Evolutionary conservation across 148 eudicot genomes (phyloP).

Genomic region (Nyssa sinensis): DNA sequence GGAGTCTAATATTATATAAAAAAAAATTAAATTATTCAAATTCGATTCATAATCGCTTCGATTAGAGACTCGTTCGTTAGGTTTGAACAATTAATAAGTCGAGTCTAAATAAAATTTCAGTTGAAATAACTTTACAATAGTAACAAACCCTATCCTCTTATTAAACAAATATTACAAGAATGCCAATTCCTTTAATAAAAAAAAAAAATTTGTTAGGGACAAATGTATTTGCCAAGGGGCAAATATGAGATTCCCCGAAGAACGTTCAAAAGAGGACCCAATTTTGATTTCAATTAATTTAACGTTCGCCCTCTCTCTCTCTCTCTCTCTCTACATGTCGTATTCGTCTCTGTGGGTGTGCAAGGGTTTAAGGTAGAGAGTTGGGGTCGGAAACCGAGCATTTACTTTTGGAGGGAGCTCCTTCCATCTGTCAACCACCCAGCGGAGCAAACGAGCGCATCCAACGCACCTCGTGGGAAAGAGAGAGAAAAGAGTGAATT

Average conservation of each 20-base stretch:
- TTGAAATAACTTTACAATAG: too few species aligned
- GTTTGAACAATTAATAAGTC: too few species aligned
- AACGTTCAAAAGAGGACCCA: neutral
- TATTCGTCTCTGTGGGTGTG: neutral
- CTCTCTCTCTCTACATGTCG: neutral
- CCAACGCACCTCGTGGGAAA: neutral
- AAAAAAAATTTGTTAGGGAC: too few species aligned
- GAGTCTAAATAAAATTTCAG: too few species aligned
- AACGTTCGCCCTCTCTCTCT: neutral
- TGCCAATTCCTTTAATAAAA: too few species aligned
- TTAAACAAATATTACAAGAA: too few species aligned
- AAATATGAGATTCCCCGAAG: neutral
- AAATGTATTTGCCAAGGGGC: neutral
- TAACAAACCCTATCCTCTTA: too few species aligned
- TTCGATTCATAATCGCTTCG: too few species aligned
- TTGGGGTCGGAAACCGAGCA: neutral
- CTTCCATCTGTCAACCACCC: neutral
- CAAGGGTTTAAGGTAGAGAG: constrained; percentile 1
- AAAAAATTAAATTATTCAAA: too few species aligned
- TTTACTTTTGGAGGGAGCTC: neutral
- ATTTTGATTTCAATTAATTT: neutral
- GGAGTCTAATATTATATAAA: too few species aligned
- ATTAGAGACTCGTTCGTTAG: too few species aligned
- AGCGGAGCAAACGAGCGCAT: neutral
- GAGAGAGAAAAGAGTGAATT: neutral